Base-by-base conservation (phyloP, 345 rosid species). In the Rhizophora mangle region DNA sequence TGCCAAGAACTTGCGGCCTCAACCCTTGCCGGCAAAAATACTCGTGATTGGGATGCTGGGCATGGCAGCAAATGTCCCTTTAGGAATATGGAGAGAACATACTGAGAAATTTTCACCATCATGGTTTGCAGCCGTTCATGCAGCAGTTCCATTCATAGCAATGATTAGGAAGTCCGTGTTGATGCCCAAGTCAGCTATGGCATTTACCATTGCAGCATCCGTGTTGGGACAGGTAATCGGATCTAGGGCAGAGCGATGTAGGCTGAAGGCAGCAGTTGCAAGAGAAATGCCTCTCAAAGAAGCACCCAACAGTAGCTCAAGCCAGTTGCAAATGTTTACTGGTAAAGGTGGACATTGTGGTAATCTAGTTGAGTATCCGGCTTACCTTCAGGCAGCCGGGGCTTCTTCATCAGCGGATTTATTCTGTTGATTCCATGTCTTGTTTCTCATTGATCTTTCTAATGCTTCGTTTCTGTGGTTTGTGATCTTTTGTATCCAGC, bases 151-250 rank as follows among this genome's bases (percentile, higher is more conserved):
- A 6, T 91, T 95, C 84, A 87, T 95, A 68, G 96, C 68, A 32
- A 89, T 95, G 85, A 88, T 95, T 8, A 87, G 99, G 82, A 95
- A 92, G 81, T 82, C 96, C 0, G 79, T 95, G 22, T 68, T 91
- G 87, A 92, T 95, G 97, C 99, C 99, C 1, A 89, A 95, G 74
- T 70, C 91, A 34, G 99, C 97, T 0, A 95, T 95, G 97, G 96
- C 92, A 2, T 87, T 92, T 60, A 94, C 99, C 4, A 89, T 94
- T 31, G 99, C 88, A 20, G 97, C 97, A 4, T 91, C 97, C 1
- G 64, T 91, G 26, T 74, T 91, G 63, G 98, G 97, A 68, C 99
- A 95, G 68, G 88, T 92, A 15, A 84, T 95, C n/a, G 99, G 99
- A 49, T 92, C 99, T 10, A 92, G 99, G 83, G 96, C 97, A 55